phyloP scores from a whole-genome alignment of 192 early-diverging fungal species.

The Diversispora eburnea region DNA sequence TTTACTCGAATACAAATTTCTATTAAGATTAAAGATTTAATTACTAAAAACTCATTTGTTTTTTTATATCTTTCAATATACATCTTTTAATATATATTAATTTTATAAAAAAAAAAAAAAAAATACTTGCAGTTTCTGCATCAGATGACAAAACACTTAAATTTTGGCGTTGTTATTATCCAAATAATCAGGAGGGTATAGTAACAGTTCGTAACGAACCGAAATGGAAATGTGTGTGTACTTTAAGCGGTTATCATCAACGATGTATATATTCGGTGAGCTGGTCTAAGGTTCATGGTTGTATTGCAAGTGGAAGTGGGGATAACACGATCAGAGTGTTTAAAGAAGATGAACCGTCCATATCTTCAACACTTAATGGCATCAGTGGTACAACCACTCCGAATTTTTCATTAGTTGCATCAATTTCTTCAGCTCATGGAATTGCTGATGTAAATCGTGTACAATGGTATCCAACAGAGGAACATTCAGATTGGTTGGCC shows the following conservation, averaged over 20 bases:
- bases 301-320: conserved; percentile 76
- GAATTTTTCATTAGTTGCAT: conserved; percentile 33
- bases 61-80: no score
- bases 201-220: conserved; percentile 49
- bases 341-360: conserved; percentile 31
- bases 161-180: conserved; percentile 67
- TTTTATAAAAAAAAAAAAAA: not conserved
- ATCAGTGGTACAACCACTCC: not conserved
- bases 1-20: no score
- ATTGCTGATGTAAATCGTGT: conserved; percentile 88
- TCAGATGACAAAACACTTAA: conserved; percentile 84
- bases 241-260: conserved; percentile 66
- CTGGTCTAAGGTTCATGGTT: conserved; percentile 74
- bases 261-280: conserved; percentile 91
- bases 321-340: conserved; percentile 79
- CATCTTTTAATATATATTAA: not conserved
- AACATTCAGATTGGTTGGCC: conserved; percentile 66
- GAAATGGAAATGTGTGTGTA: conserved; percentile 66
- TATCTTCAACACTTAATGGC: not conserved
- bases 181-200: conserved; percentile 48
- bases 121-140: conserved; percentile 56
- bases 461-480: conserved; percentile 71
- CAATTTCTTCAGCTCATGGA: conserved; percentile 71
- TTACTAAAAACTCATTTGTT: no score
- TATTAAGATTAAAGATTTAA: no score